Percentiles rank a stretch among this genome's conserved stretches.
Conservation (phyloP, 257 asterid species). For the Penstemon newberryi region DNA sequence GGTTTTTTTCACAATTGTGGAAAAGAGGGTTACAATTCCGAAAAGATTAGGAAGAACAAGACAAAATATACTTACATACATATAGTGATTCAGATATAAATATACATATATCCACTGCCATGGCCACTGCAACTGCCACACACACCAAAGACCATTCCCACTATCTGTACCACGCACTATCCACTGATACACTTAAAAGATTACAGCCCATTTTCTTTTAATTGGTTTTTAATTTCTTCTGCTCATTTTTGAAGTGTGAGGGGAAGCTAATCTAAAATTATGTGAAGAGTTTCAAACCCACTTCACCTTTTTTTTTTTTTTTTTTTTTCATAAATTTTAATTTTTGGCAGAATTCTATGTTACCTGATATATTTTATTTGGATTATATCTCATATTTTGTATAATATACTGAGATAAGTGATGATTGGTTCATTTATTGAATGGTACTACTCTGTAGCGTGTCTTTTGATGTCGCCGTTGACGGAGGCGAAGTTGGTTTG, state of each 20-base stretch:
- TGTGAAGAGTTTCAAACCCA: too few relatives aligned
- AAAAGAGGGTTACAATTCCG: slow-evolving; percentile 20
- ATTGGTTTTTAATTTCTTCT: too few relatives aligned
- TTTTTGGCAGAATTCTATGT: too few relatives aligned
- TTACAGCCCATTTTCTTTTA: too few relatives aligned
- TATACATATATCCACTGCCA: slow-evolving; percentile 4
- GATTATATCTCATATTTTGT: too few relatives aligned
- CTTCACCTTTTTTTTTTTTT: too few relatives aligned
- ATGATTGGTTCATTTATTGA: background rate
- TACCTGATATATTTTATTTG: too few relatives aligned
- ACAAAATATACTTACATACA: background rate
- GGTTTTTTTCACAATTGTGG: background rate
- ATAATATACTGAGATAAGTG: background rate
- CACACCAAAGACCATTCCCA: background rate
- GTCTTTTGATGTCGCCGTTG: slow-evolving; percentile 36
- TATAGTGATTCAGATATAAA: background rate
- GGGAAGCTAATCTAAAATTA: too few relatives aligned
- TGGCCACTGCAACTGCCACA: slow-evolving; percentile 16
- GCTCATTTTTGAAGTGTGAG: too few relatives aligned
- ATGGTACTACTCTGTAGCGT: slow-evolving; percentile 20
- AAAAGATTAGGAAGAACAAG: background rate
- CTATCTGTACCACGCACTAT: too few relatives aligned
- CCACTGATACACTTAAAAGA: too few relatives aligned
- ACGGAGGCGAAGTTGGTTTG: slow-evolving; percentile 30
- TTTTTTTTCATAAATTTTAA: too few relatives aligned